These are phyloP conservation scores for Xerocomus minutiporus DNA, from an alignment of 1,284 basidiomycete genomes.

Conservation along the genomic window DNA sequence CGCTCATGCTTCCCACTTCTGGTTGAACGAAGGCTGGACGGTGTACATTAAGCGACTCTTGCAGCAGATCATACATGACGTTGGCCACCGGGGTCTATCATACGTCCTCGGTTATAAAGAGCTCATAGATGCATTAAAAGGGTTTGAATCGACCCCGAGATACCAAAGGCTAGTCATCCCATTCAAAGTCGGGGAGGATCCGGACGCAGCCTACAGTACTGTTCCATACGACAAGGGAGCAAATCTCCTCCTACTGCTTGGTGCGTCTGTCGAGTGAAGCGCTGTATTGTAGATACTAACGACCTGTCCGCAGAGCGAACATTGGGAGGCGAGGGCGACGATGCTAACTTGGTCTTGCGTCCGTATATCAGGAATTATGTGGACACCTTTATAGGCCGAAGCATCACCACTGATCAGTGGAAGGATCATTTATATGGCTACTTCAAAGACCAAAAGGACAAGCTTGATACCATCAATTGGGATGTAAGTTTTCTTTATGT, in stretches of 20 bases:
- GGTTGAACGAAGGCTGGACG: conserved; percentile 95
- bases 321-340: conserved; percentile 78
- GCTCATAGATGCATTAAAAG: conserved; percentile 52
- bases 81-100: conserved; percentile 78
- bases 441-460: background rate
- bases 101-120: conserved; percentile 75
- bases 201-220: conserved; percentile 74
- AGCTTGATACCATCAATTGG: background rate
- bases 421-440: conserved; percentile 36
- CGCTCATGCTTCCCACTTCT: conserved; percentile 76
- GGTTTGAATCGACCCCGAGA: conserved; percentile 41
- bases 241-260: conserved; percentile 67
- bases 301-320: conserved; percentile 52
- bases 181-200: conserved; percentile 80
- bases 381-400: conserved; percentile 71
- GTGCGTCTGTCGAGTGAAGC: conserved; percentile 33
- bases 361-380: conserved; percentile 84
- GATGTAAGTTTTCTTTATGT: background rate
- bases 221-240: conserved; percentile 76
- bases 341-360: conserved; percentile 46
- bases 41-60: conserved; percentile 74
- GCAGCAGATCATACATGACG: background rate
- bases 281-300: background rate
- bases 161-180: conserved; percentile 85
- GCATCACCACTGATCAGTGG: conserved; percentile 89